Base-by-base conservation (phyloP, 345 rosid species). In the Citrus trifoliata region DNA sequence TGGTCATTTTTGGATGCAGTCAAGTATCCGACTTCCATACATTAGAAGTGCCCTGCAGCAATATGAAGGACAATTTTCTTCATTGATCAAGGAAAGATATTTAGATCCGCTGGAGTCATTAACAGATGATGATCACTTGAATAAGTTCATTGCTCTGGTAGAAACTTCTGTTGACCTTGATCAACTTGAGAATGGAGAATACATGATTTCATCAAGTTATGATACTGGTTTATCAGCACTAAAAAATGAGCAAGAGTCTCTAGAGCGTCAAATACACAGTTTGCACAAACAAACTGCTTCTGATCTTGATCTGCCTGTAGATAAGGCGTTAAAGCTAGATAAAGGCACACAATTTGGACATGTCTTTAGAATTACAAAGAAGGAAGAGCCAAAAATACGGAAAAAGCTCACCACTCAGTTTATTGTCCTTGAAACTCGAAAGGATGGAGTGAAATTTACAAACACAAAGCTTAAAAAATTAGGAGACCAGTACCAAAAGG, bases 361-460 rank as follows among this genome's bases (percentile, higher is more conserved):
- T 90, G 97, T 93, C 69, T 96, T 96, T 85, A 89, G 98, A 85
- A 94, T 96, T 74, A 94, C 99, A 61, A 94, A 96, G 92, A 96
- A 93, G 89, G 99, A 96, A 83, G 99, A 96, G 83, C 99, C 97
- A 46, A 96, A 96, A 85, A 83, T 96, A 76, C 91, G 99, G 86
- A 94, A 93, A 84, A 94, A 91, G 87, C 93, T 96, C 77, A 87
- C 91, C 6, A 80, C 93, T 81, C 97, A 94, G 75, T 96, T 91
- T 87, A 80, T 94, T 74, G 92, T 96, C 79, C 93, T 96, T 51
- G 99, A 96, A 88, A 96, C 99, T 10, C 91, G 99, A 27, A 96
- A 96, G 84, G 99, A 96, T 81, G 99, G 99, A 63, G 98, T 96
- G 80, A 96, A 96, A 84, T 96, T 96, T 78, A 96, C 99, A 19